A percentile compares a stretch with the other conserved stretches of the same genome.
phyloP scores from a whole-genome alignment of 257 asterid species.

The Solanum piurae region DNA sequence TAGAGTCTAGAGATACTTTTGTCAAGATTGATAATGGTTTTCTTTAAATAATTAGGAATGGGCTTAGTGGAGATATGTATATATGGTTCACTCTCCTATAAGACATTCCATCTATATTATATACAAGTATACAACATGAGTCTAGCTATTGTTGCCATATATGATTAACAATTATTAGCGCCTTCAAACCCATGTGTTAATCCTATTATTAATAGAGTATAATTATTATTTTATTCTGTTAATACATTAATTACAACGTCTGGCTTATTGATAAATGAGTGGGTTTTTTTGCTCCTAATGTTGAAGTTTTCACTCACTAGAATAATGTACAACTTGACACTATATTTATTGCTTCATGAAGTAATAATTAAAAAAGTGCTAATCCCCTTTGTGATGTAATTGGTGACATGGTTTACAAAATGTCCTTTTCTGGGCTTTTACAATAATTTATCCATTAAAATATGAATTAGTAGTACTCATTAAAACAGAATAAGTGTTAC shows the following conservation, averaged over 20 bases:
- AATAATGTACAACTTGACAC: background rate
- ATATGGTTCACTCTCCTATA: background rate
- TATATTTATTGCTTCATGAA: background rate
- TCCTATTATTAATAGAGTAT: background rate
- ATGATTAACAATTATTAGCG: background rate
- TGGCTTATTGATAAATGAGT: background rate
- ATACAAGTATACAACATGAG: background rate
- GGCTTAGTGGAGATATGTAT: background rate
- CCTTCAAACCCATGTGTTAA: background rate
- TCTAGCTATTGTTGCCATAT: background rate
- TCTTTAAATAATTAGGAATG: background rate
- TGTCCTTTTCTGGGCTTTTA: background rate
- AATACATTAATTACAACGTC: background rate
- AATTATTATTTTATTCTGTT: background rate
- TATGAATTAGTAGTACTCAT: background rate
- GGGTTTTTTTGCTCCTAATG: background rate
- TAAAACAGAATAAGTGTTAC: background rate
- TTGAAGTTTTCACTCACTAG: background rate
- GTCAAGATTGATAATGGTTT: background rate
- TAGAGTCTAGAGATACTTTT: background rate
- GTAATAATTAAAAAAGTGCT: background rate
- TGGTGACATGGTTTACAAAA: background rate
- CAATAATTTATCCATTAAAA: background rate
- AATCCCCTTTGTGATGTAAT: background rate
- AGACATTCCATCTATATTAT: background rate